Percentiles rank a stretch among this genome's conserved stretches.
Evolutionary conservation across 306 rosid species (phyloP).

Genomic region (Aeschynomene evenia): DNA sequence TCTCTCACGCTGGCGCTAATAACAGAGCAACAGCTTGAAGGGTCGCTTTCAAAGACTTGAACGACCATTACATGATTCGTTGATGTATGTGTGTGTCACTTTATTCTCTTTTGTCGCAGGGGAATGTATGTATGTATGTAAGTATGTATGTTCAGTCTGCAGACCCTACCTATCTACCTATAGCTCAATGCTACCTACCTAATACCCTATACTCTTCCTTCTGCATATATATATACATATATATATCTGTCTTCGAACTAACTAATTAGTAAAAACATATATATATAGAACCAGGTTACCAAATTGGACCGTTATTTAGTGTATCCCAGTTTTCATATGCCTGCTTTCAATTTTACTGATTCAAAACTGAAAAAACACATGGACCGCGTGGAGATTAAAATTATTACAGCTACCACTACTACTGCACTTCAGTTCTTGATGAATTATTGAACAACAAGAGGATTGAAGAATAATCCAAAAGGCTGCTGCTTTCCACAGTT

Average conservation of each 20-base stretch:
- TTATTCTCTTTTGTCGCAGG: constrained; percentile 20
- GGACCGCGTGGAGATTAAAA: neutral
- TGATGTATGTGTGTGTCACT: constrained; percentile 28
- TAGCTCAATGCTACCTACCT: no score
- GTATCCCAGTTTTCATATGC: neutral
- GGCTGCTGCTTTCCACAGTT: constrained; percentile 1
- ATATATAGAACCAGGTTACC: no score
- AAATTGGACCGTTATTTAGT: neutral
- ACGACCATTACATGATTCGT: constrained; percentile 21
- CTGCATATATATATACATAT: no score
- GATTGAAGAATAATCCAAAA: neutral
- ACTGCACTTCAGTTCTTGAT: neutral
- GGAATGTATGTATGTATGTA: no score
- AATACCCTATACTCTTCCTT: no score
- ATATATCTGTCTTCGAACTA: no score
- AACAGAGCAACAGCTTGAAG: constrained; percentile 19
- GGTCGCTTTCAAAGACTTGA: constrained; percentile 27
- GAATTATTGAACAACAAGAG: no score
- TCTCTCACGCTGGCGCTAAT: constrained; percentile 17
- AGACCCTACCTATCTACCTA: no score
- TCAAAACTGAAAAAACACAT: neutral
- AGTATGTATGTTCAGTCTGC: no score
- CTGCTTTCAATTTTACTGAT: neutral
- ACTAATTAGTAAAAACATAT: no score
- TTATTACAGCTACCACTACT: no score